Evolutionary conservation across 2,329 filamentous ascomycete genomes (phyloP), one percentile per base, ranked within the genome.

Genomic region (Paradendryphiella salina): DNA sequence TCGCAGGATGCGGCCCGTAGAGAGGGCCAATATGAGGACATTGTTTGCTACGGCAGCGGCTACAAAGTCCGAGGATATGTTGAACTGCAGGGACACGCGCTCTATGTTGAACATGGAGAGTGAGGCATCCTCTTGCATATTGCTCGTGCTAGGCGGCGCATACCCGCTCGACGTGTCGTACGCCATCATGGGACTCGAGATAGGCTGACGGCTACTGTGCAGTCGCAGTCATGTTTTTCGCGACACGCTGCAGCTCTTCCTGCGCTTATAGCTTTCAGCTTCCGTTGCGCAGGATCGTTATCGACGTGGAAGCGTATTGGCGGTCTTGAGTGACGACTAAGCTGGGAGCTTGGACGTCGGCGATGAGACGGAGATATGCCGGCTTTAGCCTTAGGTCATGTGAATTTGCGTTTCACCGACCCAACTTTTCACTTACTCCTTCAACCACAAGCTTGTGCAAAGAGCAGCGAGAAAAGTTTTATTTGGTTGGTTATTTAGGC

Each of bases 1-100:
- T 54, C 94, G 85, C 52, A 99, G 79, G 58, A 99, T 94, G 63
- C 93, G 87, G 42, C 91, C 90, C 51, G 93, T 96, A 4, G 91
- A 93, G 31, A 99, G 82, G 33, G 94, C 94, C 43, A 99, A 80
- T 17, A 97, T 86, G 50, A 99, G 82, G 55, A 97, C 92, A 79
- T 99, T 96, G 75, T 99, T 97, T 59, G 93, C 92, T 48, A 97
- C 93, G 75, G 96, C 92, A 33, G 92, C 92, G 14, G 94, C 92
- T 39, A 96, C 94, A 70, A 99, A 97, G 74, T 96, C 90, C 60
- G 93, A 91, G 1, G 93, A 90, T 66, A 97, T 87, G 53, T 90
- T 88, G 80, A 99, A 99, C 73, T 94, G 89, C 57, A 97, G 85
- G 78, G 95, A 88, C 32, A 97, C 94, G 57, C 84, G 86, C 76